Evolutionary conservation across 2,329 filamentous ascomycete genomes (phyloP), one percentile per base, ranked within the genome.

Genomic region (Fusarium falciforme): DNA sequence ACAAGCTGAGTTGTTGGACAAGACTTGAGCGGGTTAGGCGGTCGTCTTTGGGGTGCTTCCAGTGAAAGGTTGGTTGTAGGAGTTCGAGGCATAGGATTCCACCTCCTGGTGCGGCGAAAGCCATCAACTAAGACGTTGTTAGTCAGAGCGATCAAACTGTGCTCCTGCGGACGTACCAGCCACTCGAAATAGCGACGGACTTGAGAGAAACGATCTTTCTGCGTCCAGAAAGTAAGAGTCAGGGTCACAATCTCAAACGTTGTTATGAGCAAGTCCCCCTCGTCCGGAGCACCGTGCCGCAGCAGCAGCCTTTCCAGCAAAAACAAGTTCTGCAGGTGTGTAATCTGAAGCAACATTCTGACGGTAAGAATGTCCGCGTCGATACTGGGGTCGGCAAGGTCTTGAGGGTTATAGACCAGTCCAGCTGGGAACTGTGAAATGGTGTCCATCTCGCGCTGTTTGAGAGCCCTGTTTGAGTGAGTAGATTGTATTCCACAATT

Each of bases 81-180:
- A 89, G 81, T 64, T 88, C 86, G 33, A 86, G 81, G 72, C 86
- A 88, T 7, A 88, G 79, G 17, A 88, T 84, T 0, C 86, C 86
- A 5, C 83, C 84, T 0, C 83, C 84, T 0, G 87, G 86, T 0
- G 87, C 85, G 1, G 84, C 86, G 70, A 84, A 87, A 10, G 83
- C 83, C 83, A 88, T 87, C n/a, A 87, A 38, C 84, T 33, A 87
- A 3, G 35, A 5, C 78, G 83, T 82, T 85, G 35, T 87, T 82
- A 12, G 80, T 80, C 22, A 84, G 5, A 89, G 79, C n/a, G 87
- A 1, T 80, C 14, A 10, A 22, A 25, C 22, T 25, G 20, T 14
- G 9, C 22, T 5, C 7, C 7, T 25, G 12, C 8, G n/a, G 17
- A 44, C 60, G 27, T 38, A 69, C 69, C n/a, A 69, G 44, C 69